phyloP scores from a whole-genome alignment of 2,329 filamentous ascomycete genomes.

The Alternaria longipes region DNA sequence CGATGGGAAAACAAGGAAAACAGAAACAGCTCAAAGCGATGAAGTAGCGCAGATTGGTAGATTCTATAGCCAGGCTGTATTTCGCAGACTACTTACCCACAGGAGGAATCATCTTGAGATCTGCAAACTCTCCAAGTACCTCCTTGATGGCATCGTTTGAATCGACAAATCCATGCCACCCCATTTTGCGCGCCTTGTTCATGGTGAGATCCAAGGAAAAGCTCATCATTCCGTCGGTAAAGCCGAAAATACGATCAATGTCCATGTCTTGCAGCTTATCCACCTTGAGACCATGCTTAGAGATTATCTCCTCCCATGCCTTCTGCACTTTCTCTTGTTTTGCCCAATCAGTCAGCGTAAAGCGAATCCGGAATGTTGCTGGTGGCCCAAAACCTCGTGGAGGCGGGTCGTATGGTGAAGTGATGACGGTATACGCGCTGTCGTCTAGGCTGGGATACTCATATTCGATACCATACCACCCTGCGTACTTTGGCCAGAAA shows the following conservation, averaged over 20 bases:
- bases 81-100: background rate
- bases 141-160: conserved; percentile 55
- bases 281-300: conserved; percentile 53
- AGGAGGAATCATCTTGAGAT: conserved; percentile 56
- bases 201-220: conserved; percentile 46
- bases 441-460: conserved; percentile 37
- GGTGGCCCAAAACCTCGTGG: conserved; percentile 56
- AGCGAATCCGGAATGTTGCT: conserved; percentile 50
- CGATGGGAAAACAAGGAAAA: background rate
- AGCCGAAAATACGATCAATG: conserved; percentile 57
- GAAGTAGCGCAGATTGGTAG: background rate
- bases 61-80: background rate
- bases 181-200: conserved; percentile 58
- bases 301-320: conserved; percentile 58
- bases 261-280: conserved; percentile 54
- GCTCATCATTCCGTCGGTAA: conserved; percentile 55
- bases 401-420: conserved; percentile 39
- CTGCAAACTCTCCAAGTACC: conserved; percentile 54
- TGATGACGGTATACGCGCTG: conserved; percentile 19
- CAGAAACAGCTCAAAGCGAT: background rate
- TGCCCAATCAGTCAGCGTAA: conserved; percentile 59
- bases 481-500: conserved; percentile 59
- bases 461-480: conserved; percentile 56
- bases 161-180: conserved; percentile 59
- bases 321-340: conserved; percentile 53